phyloP scores from a whole-genome alignment of 805 yeast species.

The Candida suzukii region DNA sequence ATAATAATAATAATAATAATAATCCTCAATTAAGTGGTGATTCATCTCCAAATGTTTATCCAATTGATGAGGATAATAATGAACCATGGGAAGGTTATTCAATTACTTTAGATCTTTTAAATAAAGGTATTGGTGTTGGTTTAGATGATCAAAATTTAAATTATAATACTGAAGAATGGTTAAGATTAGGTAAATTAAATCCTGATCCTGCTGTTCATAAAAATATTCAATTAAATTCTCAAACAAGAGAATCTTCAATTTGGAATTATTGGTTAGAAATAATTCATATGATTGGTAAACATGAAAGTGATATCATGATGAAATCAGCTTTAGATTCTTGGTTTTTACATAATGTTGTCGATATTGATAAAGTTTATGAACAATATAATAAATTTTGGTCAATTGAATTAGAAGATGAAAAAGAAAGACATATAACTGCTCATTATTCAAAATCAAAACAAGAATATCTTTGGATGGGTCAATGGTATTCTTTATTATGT shows the following conservation, averaged over 20 bases:
- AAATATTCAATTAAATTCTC: conserved; percentile 4
- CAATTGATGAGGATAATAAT: background rate
- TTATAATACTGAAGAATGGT: conserved; percentile 24
- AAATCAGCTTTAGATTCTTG: conserved; percentile 12
- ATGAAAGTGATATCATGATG: conserved; percentile 15
- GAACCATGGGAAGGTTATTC: conserved; percentile 20
- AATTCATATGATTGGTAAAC: conserved; percentile 10
- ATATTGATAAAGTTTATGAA: conserved; percentile 57
- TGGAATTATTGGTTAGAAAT: conserved; percentile 20
- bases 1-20: too few relatives aligned
- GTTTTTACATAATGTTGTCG: conserved; percentile 40
- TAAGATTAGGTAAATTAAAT: conserved; percentile 1
- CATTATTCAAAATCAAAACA: conserved; percentile 16
- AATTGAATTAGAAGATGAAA: conserved; percentile 3
- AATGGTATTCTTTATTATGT: conserved; percentile 25
- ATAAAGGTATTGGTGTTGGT: conserved; percentile 18
- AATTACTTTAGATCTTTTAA: conserved; percentile 14
- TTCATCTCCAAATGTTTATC: background rate
- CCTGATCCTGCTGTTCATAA: conserved; percentile 4
- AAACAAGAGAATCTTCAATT: conserved; percentile 12
- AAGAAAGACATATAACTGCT: conserved; percentile 20
- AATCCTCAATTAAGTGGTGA: too few relatives aligned
- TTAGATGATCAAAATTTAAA: conserved; percentile 16
- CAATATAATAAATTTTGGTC: conserved; percentile 39
- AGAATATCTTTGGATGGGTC: conserved; percentile 22